Base-by-base conservation (phyloP, 305 asterid genomes). In the Salvia sclarea region DNA sequence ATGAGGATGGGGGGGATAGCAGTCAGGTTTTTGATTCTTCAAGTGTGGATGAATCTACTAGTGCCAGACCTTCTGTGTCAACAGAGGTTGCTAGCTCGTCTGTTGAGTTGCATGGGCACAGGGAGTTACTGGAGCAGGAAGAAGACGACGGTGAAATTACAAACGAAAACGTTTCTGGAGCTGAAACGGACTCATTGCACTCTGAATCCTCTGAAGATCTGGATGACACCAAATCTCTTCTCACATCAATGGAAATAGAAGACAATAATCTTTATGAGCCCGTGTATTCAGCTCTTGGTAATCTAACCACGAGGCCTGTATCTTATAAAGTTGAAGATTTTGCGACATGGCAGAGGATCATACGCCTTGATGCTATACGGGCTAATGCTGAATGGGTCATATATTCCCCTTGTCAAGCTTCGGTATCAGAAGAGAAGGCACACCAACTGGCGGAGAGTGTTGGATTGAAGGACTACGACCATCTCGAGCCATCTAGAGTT, bases 351-450 rank as follows among this genome's bases (percentile, higher is more conserved):
- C 96, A 86, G 78, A 77, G 91, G 61, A 92, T 92, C 75, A 92
- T 92, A 21, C 92, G 98, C 72, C 84, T 92, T 3, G 98, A 92
- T 65, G 95, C 96, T 22, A 50, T 89, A 61, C 93, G 98, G 38
- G 91, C 92, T 11, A 86, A 92, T 76, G 65, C 74, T 22, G 98
- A 92, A 75, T 89, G 96, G 96, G 69, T 79, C 16, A 48, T 66
- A 6, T 89, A 83, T 66, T 84, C 95, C 50, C 87, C 95, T 66
- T 80, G 95, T 31, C 95, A 92, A 79, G 90, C 91, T 50, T 69
- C 86, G 6, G 85, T 92, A 9, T 87, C 95, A 1, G 84, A 73
- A 65, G 74, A 48, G 8, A 88, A 82, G 80, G 96, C 98, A 44
- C 76, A 43, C 1, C 71, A 66, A 13, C 57, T 85, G 54, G 96